Evolutionary conservation across 2,329 filamentous ascomycete species (phyloP).

Genomic region (Sclerotinia borealis): DNA sequence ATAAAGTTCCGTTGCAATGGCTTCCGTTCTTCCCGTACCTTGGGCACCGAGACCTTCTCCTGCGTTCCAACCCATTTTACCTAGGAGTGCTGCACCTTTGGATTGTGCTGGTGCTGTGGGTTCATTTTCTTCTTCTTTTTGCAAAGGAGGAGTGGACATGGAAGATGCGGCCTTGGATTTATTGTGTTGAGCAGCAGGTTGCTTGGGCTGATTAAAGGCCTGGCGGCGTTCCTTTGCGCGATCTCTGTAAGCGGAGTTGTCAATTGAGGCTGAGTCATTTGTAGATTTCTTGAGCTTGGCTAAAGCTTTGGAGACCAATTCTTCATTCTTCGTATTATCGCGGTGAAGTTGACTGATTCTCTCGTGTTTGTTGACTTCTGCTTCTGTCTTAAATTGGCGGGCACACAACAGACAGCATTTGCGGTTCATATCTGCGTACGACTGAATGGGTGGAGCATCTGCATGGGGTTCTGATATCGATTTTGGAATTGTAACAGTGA

Average conservation of each 20-base stretch:
- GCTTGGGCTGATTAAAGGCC: conserved; percentile 55
- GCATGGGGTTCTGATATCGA: conserved; percentile 20
- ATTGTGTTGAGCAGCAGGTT: conserved; percentile 39
- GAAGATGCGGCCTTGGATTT: conserved; percentile 28
- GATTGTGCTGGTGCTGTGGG: conserved; percentile 38
- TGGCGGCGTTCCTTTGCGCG: conserved; percentile 61
- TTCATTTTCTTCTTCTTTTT: conserved; percentile 37
- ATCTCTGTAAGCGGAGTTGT: conserved; percentile 40
- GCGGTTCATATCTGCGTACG: conserved; percentile 53
- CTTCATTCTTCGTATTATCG: conserved; percentile 46
- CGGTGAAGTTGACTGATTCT: conserved; percentile 51
- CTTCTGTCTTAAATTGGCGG: conserved; percentile 48
- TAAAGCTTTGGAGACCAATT: conserved; percentile 37
- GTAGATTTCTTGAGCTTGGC: conserved; percentile 34
- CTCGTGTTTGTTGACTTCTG: conserved; percentile 54
- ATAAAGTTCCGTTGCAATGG: conserved; percentile 59
- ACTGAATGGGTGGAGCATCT: conserved; percentile 41
- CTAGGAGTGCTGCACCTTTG: conserved; percentile 61
- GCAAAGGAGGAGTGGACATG: conserved; percentile 1
- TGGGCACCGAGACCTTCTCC: conserved; percentile 60
- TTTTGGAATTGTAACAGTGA: conserved; percentile 11
- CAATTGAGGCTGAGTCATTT: conserved; percentile 7
- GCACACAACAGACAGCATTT: conserved; percentile 58
- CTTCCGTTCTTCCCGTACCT: conserved; percentile 56
- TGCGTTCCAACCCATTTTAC: conserved; percentile 67